Evolutionary conservation across 2,329 filamentous ascomycete species (phyloP).

Genomic region (Colletotrichum shisoi): DNA sequence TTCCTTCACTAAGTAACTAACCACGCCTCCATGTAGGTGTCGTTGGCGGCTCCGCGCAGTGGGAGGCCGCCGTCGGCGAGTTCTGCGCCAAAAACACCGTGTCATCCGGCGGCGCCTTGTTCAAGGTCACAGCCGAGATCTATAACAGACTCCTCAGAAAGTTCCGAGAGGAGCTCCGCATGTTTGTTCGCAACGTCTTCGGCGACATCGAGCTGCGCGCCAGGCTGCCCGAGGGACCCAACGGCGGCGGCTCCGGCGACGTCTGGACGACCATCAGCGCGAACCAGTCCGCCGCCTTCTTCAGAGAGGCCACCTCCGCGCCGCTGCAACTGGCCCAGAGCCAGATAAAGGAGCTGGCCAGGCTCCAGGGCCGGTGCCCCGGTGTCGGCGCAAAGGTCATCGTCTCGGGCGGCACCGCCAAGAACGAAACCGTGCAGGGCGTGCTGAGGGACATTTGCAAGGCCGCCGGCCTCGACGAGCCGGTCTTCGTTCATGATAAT

Average conservation of each 20-base stretch:
- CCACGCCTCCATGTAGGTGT: not conserved
- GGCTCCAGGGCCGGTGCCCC: not conserved
- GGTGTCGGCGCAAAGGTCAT: not conserved
- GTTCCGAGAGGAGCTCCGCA: not conserved
- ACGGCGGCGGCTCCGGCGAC: not conserved
- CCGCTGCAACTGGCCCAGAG: not conserved
- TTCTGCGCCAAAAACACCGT: constrained; percentile 7
- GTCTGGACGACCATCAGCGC: not conserved
- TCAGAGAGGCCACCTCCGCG: not conserved
- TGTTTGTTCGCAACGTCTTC: not conserved
- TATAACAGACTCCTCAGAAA: not conserved
- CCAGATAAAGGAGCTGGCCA: not conserved
- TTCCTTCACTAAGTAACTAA: not conserved
- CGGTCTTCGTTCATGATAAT: not conserved
- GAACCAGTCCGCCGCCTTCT: not conserved
- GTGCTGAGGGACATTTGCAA: not conserved
- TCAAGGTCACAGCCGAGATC: not conserved
- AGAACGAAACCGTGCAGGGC: constrained; percentile 5
- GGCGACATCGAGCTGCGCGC: not conserved
- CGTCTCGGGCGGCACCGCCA: constrained; percentile 17
- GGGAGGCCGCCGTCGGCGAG: constrained; percentile 26
- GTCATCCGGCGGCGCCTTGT: not conserved
- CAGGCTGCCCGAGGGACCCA: not conserved
- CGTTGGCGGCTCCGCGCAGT: constrained; percentile 26
- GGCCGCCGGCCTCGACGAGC: not conserved